phyloP scores from a whole-genome alignment of 1,284 basidiomycete species.

The Ceratorhiza oryzae-sativae region DNA sequence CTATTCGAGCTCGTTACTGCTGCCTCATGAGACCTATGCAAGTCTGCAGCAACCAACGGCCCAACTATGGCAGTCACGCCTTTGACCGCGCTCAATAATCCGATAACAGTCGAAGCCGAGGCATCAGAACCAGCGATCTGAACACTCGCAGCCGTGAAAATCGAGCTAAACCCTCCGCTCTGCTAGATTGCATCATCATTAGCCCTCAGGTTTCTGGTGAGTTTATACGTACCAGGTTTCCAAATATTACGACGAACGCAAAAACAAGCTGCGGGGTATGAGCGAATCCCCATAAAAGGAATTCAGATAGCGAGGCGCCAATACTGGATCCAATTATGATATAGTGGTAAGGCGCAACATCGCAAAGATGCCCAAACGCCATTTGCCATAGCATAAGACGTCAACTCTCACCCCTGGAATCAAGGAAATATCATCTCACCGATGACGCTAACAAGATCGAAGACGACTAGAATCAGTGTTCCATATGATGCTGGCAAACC shows the following conservation, averaged over 20 bases:
- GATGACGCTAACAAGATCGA: constrained; percentile 38
- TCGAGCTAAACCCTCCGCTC: constrained; percentile 35
- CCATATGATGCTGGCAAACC: constrained; percentile 29
- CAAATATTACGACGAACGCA: constrained; percentile 39
- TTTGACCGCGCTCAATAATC: constrained; percentile 16
- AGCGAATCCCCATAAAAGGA: constrained; percentile 39
- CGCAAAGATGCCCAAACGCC: constrained; percentile 34
- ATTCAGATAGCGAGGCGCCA: constrained; percentile 35
- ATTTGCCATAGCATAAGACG: constrained; percentile 29
- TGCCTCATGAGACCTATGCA: constrained; percentile 20
- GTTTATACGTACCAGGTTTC: constrained; percentile 27
- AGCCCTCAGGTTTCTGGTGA: too few species aligned
- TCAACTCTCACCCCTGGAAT: neutral
- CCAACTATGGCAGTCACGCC: constrained; percentile 38
- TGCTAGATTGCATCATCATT: too few species aligned
- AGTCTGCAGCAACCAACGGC: constrained; percentile 37
- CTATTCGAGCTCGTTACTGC: constrained; percentile 9
- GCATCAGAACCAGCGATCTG: constrained; percentile 18
- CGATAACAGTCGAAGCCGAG: constrained; percentile 12
- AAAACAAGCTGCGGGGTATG: constrained; percentile 31
- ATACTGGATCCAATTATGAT: constrained; percentile 35
- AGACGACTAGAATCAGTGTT: constrained; percentile 38
- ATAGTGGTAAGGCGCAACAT: constrained; percentile 18
- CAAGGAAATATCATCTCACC: constrained; percentile 1
- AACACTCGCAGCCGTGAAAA: constrained; percentile 15